Evolutionary conservation across 805 yeast genomes (phyloP).

Genomic region (Wickerhamiella musiphila): DNA sequence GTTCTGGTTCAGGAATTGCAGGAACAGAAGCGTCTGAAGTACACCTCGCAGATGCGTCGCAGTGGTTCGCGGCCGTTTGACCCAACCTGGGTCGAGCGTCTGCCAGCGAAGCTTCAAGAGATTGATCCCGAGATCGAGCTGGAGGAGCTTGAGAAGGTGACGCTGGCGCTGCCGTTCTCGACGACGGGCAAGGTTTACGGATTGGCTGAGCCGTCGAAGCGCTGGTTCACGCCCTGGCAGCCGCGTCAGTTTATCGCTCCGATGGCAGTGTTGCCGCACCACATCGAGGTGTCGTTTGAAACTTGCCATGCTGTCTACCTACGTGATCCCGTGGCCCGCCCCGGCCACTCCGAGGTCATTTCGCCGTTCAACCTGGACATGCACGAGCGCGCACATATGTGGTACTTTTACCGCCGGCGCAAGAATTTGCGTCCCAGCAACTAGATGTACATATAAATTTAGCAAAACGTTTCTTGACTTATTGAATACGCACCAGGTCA

Average conservation of each 20-base stretch:
- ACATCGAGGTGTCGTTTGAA: conserved; percentile 72
- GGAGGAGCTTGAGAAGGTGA: conserved; percentile 30
- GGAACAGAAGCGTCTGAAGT: conserved; percentile 14
- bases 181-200: conserved; percentile 51
- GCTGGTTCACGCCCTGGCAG: conserved; percentile 92
- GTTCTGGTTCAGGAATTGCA: conserved; percentile 16
- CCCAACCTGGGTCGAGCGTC: conserved; percentile 33
- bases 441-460: conserved; percentile 4
- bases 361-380: conserved; percentile 68
- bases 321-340: conserved; percentile 93
- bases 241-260: conserved; percentile 89
- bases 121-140: conserved; percentile 29
- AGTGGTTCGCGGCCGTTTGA: conserved; percentile 24
- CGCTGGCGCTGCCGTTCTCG: conserved; percentile 27
- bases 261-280: conserved; percentile 81
- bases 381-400: conserved; percentile 91
- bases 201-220: conserved; percentile 53
- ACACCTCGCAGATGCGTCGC: conserved; percentile 9
- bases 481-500: too few relatives aligned
- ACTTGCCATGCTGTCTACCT: conserved; percentile 95
- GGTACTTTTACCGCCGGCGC: conserved; percentile 32
- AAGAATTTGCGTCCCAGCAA: conserved; percentile 16
- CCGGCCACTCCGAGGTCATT: conserved; percentile 90
- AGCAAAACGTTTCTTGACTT: not conserved
- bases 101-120: conserved; percentile 27